A percentile compares a stretch with the other conserved stretches of the same genome.
phyloP scores from a whole-genome alignment of 1,139 yeast species.

The Suhomyces bolitotheri region DNA sequence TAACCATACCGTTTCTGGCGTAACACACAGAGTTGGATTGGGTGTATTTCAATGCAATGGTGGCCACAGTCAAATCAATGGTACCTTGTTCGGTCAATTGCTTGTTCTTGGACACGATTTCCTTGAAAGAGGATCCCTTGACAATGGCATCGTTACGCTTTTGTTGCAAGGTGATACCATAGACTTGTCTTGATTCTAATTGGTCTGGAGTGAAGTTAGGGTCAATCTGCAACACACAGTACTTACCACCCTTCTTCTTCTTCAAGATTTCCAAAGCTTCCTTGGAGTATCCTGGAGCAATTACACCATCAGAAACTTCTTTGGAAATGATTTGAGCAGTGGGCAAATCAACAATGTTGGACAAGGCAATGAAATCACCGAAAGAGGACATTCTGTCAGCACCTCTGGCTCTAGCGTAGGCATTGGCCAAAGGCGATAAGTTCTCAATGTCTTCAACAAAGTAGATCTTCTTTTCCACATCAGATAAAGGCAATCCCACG shows the following conservation, averaged over 20 bases:
- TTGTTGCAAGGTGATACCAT: conserved; percentile 92
- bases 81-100: conserved; percentile 87
- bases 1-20: conserved; percentile 98
- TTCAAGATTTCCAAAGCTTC: conserved; percentile 87
- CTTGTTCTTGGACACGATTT: conserved; percentile 85
- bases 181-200: conserved; percentile 89
- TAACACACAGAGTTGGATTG: conserved; percentile 98
- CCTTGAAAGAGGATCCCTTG: conserved; percentile 82
- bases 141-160: conserved; percentile 97
- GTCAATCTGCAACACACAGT: conserved; percentile 93
- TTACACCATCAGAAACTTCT: conserved; percentile 97
- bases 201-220: conserved; percentile 86
- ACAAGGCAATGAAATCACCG: conserved; percentile 96
- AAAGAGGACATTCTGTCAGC: conserved; percentile 99
- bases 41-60: conserved; percentile 94
- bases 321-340: conserved; percentile 96
- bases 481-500: conserved; percentile 89
- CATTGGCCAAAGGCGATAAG: conserved; percentile 94
- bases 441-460: conserved; percentile 93
- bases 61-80: conserved; percentile 92
- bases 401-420: conserved; percentile 99
- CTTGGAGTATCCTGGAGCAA: conserved; percentile 94
- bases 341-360: conserved; percentile 93
- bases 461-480: conserved; percentile 90
- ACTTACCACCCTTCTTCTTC: conserved; percentile 96